These are phyloP conservation scores for Stereum hirsutum DNA, from an alignment of 1,284 basidiomycete genomes.

Conservation along the genomic window DNA sequence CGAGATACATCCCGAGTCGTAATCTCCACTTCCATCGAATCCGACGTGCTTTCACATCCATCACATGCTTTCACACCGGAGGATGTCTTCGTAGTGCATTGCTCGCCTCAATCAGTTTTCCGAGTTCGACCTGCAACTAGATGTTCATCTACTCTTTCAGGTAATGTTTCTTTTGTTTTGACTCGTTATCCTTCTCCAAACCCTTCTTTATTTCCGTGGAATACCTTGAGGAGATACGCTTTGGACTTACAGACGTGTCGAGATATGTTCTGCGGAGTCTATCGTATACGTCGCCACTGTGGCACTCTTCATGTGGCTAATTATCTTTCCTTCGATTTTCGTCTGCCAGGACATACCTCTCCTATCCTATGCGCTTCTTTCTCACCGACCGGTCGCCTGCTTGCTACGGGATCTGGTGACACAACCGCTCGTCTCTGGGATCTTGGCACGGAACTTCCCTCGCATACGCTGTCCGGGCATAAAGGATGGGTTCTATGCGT, in stretches of 20 bases:
- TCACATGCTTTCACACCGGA: conserved; percentile 73
- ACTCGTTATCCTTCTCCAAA: too few species aligned
- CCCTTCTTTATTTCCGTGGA: too few species aligned
- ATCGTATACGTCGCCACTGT: conserved; percentile 1
- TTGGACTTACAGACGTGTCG: too few species aligned
- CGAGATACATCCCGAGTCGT: conserved; percentile 67
- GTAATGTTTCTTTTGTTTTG: too few species aligned
- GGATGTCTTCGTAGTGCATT: conserved; percentile 80
- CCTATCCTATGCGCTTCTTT: conserved; percentile 95
- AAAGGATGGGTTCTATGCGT: conserved; percentile 95
- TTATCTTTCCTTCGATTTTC: too few species aligned
- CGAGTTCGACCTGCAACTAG: conserved; percentile 88
- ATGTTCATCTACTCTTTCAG: conserved; percentile 87
- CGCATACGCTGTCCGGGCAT: conserved; percentile 83
- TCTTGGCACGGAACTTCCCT: conserved; percentile 87
- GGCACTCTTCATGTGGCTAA: too few species aligned
- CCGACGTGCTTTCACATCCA: conserved; percentile 69
- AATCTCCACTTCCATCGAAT: conserved; percentile 70
- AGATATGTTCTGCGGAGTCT: background rate
- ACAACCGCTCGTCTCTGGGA: conserved; percentile 94
- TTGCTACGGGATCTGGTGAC: conserved; percentile 95
- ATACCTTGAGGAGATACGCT: background rate
- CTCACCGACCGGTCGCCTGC: conserved; percentile 84
- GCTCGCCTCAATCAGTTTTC: conserved; percentile 94
- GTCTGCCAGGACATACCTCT: conserved; percentile 71